Conservation (phyloP, 2,329 filamentous ascomycete species). For the Sclerotinia trifoliorum region DNA sequence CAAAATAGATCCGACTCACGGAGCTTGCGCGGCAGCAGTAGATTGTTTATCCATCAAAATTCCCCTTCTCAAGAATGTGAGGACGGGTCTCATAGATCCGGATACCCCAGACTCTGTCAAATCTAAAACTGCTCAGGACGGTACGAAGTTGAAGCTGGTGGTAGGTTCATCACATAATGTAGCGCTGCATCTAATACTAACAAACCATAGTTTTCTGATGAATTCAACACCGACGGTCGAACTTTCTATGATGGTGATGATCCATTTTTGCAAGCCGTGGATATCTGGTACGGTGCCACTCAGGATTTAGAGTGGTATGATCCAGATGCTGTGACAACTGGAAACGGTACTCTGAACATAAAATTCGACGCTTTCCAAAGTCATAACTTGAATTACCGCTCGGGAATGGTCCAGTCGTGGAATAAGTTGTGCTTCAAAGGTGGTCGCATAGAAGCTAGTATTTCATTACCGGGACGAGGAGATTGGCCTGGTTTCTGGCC, state of each 20-base stretch:
- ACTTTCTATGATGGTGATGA: conserved; percentile 72
- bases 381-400: conserved; percentile 65
- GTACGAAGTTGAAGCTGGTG: conserved; percentile 61
- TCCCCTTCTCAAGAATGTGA: conserved; percentile 58
- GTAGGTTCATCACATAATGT: conserved; percentile 42
- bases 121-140: conserved; percentile 56
- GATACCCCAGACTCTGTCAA: conserved; percentile 60
- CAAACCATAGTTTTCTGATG: conserved; percentile 60
- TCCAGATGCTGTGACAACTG: conserved; percentile 63
- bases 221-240: conserved; percentile 65
- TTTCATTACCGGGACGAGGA: conserved; percentile 66
- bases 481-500: conserved; percentile 71
- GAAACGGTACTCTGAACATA: conserved; percentile 60
- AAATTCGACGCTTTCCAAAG: conserved; percentile 64
- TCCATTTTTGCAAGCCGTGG: conserved; percentile 64
- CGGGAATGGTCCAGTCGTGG: conserved; percentile 74
- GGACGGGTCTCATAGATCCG: conserved; percentile 62
- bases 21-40: conserved; percentile 42
- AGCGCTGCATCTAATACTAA: conserved; percentile 18
- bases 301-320: conserved; percentile 71
- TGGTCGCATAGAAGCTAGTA: conserved; percentile 66
- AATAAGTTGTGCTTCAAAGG: conserved; percentile 73
- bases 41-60: conserved; percentile 41
- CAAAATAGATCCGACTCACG: conserved; percentile 34
- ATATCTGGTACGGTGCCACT: conserved; percentile 72